Conservation (phyloP, 108 stramenopile species). For the Fragilaria crotonensis region DNA sequence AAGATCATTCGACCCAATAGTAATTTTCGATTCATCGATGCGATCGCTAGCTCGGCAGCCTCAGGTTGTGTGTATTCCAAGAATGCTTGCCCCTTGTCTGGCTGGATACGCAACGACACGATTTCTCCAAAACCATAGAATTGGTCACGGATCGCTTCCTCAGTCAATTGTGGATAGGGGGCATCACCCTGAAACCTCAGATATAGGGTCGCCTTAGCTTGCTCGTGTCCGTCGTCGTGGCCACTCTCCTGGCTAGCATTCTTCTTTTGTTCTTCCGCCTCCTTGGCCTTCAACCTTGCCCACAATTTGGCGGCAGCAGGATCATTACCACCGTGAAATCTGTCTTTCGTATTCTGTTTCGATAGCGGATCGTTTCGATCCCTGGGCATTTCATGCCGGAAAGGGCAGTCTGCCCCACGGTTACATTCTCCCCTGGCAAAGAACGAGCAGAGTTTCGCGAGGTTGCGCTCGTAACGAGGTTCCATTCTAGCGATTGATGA, state of each 20-base stretch:
- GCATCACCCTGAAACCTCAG: conserved; percentile 58
- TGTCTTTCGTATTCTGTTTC: conserved; percentile 92
- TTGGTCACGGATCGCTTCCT: conserved; percentile 59
- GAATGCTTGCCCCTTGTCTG: conserved; percentile 68
- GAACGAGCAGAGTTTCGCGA: conserved; percentile 93
- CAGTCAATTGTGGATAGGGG: conserved; percentile 47
- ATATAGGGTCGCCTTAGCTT: conserved; percentile 72
- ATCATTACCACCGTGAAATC: conserved; percentile 92
- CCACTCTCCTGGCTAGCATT: conserved; percentile 6
- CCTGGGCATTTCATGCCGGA: conserved; percentile 95
- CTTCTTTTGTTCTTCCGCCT: conserved; percentile 45
- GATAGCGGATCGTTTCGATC: conserved; percentile 87
- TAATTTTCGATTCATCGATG: conserved; percentile 53
- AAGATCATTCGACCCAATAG: conserved; percentile 46
- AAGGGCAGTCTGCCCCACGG: conserved; percentile 90
- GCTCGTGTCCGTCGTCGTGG: conserved; percentile 47
- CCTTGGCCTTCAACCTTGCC: conserved; percentile 47
- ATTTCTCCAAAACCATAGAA: conserved; percentile 86
- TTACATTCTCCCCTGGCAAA: conserved; percentile 95
- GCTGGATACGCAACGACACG: conserved; percentile 69
- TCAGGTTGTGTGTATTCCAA: conserved; percentile 87
- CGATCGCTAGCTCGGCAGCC: conserved; percentile 77
- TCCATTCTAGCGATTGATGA: conserved; percentile 86
- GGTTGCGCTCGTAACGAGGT: conserved; percentile 92
- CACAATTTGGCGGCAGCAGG: conserved; percentile 86